Percentiles rank a stretch among this genome's conserved stretches.
phyloP scores from a whole-genome alignment of 495 filamentous ascomycete species.

The Neurospora sp. region DNA sequence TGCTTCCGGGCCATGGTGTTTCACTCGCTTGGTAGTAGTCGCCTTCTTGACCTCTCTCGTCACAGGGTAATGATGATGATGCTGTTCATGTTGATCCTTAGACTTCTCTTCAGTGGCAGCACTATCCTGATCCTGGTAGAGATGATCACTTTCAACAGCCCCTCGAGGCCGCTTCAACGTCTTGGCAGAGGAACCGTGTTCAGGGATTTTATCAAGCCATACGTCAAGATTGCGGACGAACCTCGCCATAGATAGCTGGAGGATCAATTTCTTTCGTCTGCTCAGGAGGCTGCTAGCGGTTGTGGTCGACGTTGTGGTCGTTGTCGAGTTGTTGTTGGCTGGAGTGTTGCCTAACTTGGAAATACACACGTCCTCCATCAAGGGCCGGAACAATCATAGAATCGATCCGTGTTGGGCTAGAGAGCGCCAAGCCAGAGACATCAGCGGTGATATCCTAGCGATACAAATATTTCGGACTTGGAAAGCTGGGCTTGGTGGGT shows the following conservation, averaged over 20 bases:
- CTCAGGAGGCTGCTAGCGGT: conserved; percentile 15
- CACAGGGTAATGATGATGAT: background rate
- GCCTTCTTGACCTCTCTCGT: background rate
- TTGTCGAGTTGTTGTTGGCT: conserved; percentile 3
- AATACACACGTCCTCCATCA: conserved; percentile 16
- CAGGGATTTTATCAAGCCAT: conserved; percentile 16
- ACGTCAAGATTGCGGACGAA: conserved; percentile 10
- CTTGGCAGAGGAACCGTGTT: background rate
- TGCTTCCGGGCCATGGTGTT: conserved; percentile 1
- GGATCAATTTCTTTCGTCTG: conserved; percentile 18
- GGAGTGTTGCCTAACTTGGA: conserved; percentile 15
- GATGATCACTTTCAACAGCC: conserved; percentile 2
- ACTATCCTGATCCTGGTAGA: background rate
- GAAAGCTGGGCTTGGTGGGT: background rate
- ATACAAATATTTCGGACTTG: conserved; percentile 4
- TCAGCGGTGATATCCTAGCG: conserved; percentile 7
- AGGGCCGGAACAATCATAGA: conserved; percentile 9
- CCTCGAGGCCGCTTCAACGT: conserved; percentile 7
- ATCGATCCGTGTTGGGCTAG: conserved; percentile 14
- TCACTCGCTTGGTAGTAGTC: conserved; percentile 6
- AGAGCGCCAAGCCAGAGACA: conserved; percentile 19
- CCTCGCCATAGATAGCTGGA: conserved; percentile 23
- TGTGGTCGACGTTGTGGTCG: background rate
- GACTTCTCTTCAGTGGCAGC: background rate
- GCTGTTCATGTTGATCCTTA: background rate